Conservation (phyloP, 2,329 filamentous ascomycete species). For the Neonectria sp. region DNA sequence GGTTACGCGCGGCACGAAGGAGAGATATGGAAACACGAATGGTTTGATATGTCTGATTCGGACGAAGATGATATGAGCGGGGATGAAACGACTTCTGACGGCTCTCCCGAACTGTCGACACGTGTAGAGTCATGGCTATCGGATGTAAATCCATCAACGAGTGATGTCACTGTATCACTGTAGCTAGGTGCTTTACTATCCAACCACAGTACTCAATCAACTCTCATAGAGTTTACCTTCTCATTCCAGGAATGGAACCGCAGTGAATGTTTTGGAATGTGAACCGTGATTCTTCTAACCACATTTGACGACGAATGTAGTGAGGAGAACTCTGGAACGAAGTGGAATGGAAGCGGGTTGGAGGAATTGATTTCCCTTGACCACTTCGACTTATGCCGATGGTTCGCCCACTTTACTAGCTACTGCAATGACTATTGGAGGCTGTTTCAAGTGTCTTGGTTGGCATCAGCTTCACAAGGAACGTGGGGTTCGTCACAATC, state of each 20-base stretch:
- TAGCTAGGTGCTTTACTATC: neutral
- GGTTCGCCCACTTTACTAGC: neutral
- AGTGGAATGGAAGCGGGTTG: neutral
- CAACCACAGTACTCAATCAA: neutral
- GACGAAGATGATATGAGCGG: conserved; percentile 40
- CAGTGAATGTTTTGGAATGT: neutral
- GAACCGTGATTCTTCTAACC: neutral
- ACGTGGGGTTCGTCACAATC: neutral
- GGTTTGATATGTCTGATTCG: conserved; percentile 40
- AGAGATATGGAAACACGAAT: conserved; percentile 40
- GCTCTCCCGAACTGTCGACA: conserved; percentile 1
- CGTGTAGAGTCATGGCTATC: conserved; percentile 13
- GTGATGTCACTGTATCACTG: neutral
- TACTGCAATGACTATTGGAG: neutral
- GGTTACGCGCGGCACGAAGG: conserved; percentile 43
- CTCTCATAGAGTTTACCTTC: neutral
- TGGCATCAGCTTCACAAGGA: neutral
- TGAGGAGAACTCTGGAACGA: neutral
- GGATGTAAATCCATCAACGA: conserved; percentile 4
- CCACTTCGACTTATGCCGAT: neutral
- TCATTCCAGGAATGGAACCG: neutral
- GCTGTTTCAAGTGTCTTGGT: neutral
- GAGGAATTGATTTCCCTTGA: neutral
- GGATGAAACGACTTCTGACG: conserved; percentile 14
- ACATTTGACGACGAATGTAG: neutral